Evolutionary conservation across 2,329 filamentous ascomycete genomes (phyloP).

Genomic region (Taxawa tesnikishii): DNA sequence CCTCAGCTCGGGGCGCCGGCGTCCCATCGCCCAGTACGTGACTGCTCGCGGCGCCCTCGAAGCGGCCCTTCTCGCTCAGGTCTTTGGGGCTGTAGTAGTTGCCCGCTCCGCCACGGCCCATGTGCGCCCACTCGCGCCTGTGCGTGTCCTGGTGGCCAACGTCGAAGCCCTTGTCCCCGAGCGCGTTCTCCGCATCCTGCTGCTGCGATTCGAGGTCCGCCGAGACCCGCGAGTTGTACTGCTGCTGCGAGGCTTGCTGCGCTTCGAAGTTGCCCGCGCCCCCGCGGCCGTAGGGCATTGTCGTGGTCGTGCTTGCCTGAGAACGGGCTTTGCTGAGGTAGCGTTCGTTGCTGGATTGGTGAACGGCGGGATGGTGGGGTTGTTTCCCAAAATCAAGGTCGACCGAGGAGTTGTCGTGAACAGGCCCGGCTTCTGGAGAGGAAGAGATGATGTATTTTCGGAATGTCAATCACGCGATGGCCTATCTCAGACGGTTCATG

Average conservation of each 20-base stretch:
- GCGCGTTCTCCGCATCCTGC: slow-evolving; percentile 9
- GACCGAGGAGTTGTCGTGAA: too few relatives aligned
- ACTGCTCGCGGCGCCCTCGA: slow-evolving; percentile 13
- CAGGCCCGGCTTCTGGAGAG: too few relatives aligned
- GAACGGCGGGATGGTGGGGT: too few relatives aligned
- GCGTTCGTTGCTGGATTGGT: too few relatives aligned
- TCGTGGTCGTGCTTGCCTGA: too few relatives aligned
- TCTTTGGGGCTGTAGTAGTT: slow-evolving; percentile 33
- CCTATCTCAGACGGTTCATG: too few relatives aligned
- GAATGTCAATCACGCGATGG: too few relatives aligned
- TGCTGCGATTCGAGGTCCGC: slow-evolving; percentile 28
- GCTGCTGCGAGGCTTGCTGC: slow-evolving; percentile 9
- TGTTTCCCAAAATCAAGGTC: too few relatives aligned
- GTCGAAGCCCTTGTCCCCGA: slow-evolving; percentile 4
- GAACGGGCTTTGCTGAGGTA: too few relatives aligned
- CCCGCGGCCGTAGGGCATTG: too few relatives aligned
- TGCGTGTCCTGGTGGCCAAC: slow-evolving; percentile 8
- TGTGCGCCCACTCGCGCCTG: slow-evolving; percentile 29
- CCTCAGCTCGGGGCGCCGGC: background rate
- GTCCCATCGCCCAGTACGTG: slow-evolving; percentile 12
- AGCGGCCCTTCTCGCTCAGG: slow-evolving; percentile 25
- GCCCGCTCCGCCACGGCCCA: slow-evolving; percentile 32
- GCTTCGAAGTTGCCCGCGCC: slow-evolving; percentile 32
- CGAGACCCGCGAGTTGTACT: slow-evolving; percentile 16
- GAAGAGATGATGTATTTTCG: too few relatives aligned